Percentiles rank a stretch among this genome's conserved stretches.
Conservation (phyloP, 768 basidiomycete genomes). For the Russula olivacea region DNA sequence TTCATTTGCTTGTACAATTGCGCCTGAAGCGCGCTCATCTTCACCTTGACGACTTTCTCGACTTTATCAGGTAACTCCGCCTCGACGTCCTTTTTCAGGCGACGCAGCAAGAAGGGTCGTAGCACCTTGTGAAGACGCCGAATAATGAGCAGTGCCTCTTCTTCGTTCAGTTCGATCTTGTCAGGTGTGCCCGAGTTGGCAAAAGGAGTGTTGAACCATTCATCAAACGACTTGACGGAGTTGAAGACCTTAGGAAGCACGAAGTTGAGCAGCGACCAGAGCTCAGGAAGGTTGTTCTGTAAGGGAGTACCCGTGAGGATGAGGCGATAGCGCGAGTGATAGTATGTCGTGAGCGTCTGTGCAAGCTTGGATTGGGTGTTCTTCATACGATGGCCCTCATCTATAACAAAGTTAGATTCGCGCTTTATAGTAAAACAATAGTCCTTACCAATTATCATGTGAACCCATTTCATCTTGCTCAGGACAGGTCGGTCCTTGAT, state of each 20-base stretch:
- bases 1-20: conserved; percentile 97
- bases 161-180: conserved; percentile 99
- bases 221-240: conserved; percentile 98
- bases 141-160: conserved; percentile 96
- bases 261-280: conserved; percentile 95
- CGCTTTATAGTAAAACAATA: background rate
- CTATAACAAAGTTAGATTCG: conserved; percentile 33
- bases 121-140: conserved; percentile 94
- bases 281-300: conserved; percentile 94
- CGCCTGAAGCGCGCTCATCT: conserved; percentile 88
- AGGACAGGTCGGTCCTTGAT: conserved; percentile 92
- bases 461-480: conserved; percentile 90
- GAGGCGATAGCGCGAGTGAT: conserved; percentile 87
- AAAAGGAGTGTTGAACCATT: conserved; percentile 99
- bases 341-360: conserved; percentile 86
- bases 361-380: conserved; percentile 86
- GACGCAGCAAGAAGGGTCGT: conserved; percentile 85
- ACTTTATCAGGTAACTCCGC: conserved; percentile 94
- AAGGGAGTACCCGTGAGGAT: conserved; percentile 95
- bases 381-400: conserved; percentile 98
- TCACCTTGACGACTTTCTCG: conserved; percentile 94
- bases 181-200: conserved; percentile 97
- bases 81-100: conserved; percentile 96
- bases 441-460: conserved; percentile 90
- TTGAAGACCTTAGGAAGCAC: conserved; percentile 95